phyloP scores from a whole-genome alignment of 2,329 filamentous ascomycete species.

The Colletotrichum brevisporum region DNA sequence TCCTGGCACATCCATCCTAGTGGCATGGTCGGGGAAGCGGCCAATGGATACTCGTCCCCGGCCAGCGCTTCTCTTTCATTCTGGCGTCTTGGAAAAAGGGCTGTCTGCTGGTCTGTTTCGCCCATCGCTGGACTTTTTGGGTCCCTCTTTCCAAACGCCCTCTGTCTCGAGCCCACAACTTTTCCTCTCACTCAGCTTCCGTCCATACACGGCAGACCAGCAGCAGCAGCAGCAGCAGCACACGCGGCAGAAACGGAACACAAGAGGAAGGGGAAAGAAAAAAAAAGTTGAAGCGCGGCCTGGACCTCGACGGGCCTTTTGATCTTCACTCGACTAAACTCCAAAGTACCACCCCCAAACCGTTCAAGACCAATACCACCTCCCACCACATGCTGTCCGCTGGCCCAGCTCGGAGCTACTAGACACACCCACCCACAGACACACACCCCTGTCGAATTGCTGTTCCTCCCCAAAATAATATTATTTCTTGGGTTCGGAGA shows the following conservation, averaged over 20 bases:
- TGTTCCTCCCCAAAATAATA: slow-evolving; percentile 44
- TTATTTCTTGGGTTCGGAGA: slow-evolving; percentile 41
- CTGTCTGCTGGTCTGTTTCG: slow-evolving; percentile 38
- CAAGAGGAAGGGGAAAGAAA: background rate
- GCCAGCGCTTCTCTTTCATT: slow-evolving; percentile 36
- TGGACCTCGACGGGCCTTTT: slow-evolving; percentile 36
- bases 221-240: slow-evolving; percentile 2
- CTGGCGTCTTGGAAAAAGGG: slow-evolving; percentile 31
- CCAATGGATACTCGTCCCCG: slow-evolving; percentile 39
- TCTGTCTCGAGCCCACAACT: slow-evolving; percentile 39
- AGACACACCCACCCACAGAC: slow-evolving; percentile 42
- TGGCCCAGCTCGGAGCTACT: slow-evolving; percentile 40
- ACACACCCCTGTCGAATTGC: slow-evolving; percentile 43
- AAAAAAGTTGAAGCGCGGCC: slow-evolving; percentile 32
- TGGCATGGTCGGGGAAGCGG: slow-evolving; percentile 19
- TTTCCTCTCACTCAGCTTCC: slow-evolving; percentile 31
- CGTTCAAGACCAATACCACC: slow-evolving; percentile 36
- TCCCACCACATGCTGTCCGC: slow-evolving; percentile 38
- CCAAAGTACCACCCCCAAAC: slow-evolving; percentile 27
- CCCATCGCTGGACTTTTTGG: slow-evolving; percentile 36
- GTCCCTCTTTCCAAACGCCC: slow-evolving; percentile 25
- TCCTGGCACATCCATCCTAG: slow-evolving; percentile 37
- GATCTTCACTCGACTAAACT: slow-evolving; percentile 35
- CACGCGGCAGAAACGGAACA: background rate
- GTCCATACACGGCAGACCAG: slow-evolving; percentile 23